Percentiles rank a stretch among this genome's conserved stretches.
phyloP scores from a whole-genome alignment of 2,329 filamentous ascomycete species.

The Diaporthe helianthi region DNA sequence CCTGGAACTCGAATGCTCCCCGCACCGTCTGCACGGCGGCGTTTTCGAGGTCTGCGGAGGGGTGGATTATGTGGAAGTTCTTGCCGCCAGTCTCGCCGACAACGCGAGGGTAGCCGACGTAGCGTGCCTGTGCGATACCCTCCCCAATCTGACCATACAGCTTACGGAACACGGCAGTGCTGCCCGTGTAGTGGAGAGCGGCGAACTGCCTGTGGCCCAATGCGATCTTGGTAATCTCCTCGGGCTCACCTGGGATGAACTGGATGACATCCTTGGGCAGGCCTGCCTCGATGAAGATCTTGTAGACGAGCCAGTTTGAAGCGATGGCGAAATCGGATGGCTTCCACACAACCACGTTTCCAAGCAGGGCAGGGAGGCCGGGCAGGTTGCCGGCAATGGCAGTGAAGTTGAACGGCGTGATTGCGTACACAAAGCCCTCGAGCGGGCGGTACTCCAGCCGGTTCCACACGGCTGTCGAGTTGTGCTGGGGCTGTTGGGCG shows the following conservation, averaged over 20 bases:
- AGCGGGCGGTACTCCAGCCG: slow-evolving; percentile 87
- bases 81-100: slow-evolving; percentile 61
- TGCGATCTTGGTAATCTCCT: slow-evolving; percentile 79
- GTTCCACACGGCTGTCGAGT: slow-evolving; percentile 89
- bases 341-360: slow-evolving; percentile 97
- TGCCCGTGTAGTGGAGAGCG: slow-evolving; percentile 94
- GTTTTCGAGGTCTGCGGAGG: slow-evolving; percentile 53
- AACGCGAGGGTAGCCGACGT: slow-evolving; percentile 72
- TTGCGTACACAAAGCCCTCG: slow-evolving; percentile 94
- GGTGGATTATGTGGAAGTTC: slow-evolving; percentile 60
- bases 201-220: slow-evolving; percentile 82
- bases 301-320: slow-evolving; percentile 90
- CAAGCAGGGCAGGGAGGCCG: slow-evolving; percentile 83
- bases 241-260: slow-evolving; percentile 89
- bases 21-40: slow-evolving; percentile 55
- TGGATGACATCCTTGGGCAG: slow-evolving; percentile 90
- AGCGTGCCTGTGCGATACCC: slow-evolving; percentile 81
- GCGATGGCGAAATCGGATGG: slow-evolving; percentile 88
- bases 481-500: slow-evolving; percentile 82
- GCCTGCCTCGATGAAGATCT: slow-evolving; percentile 90
- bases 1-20: slow-evolving; percentile 58
- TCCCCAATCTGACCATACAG: slow-evolving; percentile 86
- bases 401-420: slow-evolving; percentile 97
- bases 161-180: slow-evolving; percentile 87
- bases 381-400: slow-evolving; percentile 90